Base-by-base conservation (phyloP, 1,284 basidiomycete species). In the Hortiboletus rubellus region DNA sequence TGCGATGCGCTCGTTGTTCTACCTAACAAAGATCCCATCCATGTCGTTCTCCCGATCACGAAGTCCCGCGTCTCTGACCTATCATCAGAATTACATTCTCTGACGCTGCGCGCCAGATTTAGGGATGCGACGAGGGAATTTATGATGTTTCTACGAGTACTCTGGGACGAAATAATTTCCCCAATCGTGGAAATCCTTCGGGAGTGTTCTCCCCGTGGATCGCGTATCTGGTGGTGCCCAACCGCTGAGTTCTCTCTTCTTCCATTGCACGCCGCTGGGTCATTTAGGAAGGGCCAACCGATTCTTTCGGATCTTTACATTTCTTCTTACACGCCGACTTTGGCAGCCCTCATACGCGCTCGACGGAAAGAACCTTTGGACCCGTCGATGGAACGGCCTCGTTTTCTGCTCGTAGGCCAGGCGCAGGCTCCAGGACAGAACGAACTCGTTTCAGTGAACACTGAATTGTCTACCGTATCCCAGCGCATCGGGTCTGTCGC, bases 221-320 rank as follows among this genome's bases (percentile, higher is more conserved):
- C 72, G 3, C 68, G 67, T 6, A 69, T 78, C 5, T 76, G 74
- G 72, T 77, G 75, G 76, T 77, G 74, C 52, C 73, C 72, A 46
- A 60, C 33, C 10, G 33, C 33, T 10, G 33, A 33, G 1, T 54
- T 76, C 10, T 67, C 66, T 15, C 55, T 53, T 18, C 57, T 58
- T 22, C 37, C 50, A 5, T n/a, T 54, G n/a, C 58, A 46, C 10
- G 72, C 74, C 3, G 71, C 74, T 0, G 71, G 70, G 17, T 44
- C 59, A 1, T 59, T 52, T 33, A n/a, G 37, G 33, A 37, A 31
- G 22, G 38, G 44, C 7, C 44, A 51, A 8, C 14, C 12, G 9
- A 60, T 56, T 33, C 56, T 76, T 8, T 61, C 62, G 0, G 62
- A 73, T 41, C 18, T 67, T 7, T 73, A 65, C 41, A 52, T 75